Base-by-base conservation (phyloP, 805 yeast species). In the Hagleromyces aurorensis region DNA sequence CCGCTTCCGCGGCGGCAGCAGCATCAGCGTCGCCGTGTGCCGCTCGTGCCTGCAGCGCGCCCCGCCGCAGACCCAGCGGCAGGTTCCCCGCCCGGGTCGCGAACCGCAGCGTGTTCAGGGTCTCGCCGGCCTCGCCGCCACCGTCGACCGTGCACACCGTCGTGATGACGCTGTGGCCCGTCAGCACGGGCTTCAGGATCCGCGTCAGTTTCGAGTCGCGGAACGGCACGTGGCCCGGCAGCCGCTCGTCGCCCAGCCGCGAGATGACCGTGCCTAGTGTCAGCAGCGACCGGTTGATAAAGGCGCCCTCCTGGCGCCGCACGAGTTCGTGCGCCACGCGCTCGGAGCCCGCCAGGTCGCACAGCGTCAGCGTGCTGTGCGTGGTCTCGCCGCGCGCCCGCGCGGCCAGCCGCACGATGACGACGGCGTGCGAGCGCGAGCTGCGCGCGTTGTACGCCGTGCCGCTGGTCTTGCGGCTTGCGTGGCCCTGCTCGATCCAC, bases 321-420 rank as follows among this genome's bases (percentile, higher is more conserved):
- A 84, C 96, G 1, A 64, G 57, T 33, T 61, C 62, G 1, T 53
- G 52, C 1, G 82, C 65, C 0, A 93, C 94, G 30, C 81, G 70
- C 57, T 89, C 98, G n/a, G 94, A 81, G 16, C 98, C 98, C 0
- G 98, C 98, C 48, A 89, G 68, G 59, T 89, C 98, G 62, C 97
- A 89, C 33, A 89, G 65, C 19, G 89, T 83, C 18, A 89, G 69
- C 0, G 85, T 75, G 19, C 86, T 69, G 21, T 63, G 56, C 10
- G 57, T 59, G 18, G 52, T 52, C n/a, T 40, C 36, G 4, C 65
- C 67, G 8, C 62, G 55, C 1, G 47, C 39, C 2, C 65, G 61
- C 4, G 63, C 53, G 3, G 62, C 61, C 11, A 89, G 50, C 34
- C 75, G 64, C 13, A 91, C 66, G 51, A 82, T 76, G 6, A 89